These are phyloP conservation scores for Erythrobasidium hasegawianum DNA, from an alignment of 1,284 basidiomycete species.

Conservation along the genomic window DNA sequence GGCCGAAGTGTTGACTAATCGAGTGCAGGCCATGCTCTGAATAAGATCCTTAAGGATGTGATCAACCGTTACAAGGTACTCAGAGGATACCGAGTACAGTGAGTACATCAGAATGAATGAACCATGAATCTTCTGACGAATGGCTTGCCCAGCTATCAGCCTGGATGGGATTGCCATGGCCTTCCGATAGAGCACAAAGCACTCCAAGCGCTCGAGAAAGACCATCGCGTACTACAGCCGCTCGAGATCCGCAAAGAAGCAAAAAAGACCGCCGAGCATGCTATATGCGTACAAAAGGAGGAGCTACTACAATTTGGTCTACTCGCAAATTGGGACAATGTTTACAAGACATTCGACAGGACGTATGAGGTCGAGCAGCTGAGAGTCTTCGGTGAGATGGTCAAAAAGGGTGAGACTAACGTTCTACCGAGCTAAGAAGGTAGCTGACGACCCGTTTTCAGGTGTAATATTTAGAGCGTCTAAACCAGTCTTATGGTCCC, in stretches of 20 bases:
- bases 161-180: slow-evolving; percentile 99
- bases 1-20: too few species aligned
- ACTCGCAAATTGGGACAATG: slow-evolving; percentile 84
- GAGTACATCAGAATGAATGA: too few species aligned
- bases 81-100: slow-evolving; percentile 77
- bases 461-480: slow-evolving; percentile 80
- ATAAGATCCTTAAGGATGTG: slow-evolving; percentile 96
- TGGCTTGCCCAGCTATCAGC: slow-evolving; percentile 81
- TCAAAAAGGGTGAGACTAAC: slow-evolving; percentile 75
- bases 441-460: slow-evolving; percentile 43
- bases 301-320: slow-evolving; percentile 82
- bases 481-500: slow-evolving; percentile 92
- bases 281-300: slow-evolving; percentile 70
- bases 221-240: slow-evolving; percentile 49
- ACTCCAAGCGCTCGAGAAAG: slow-evolving; percentile 65
- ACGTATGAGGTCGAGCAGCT: slow-evolving; percentile 85
- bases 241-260: slow-evolving; percentile 69
- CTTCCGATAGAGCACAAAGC: slow-evolving; percentile 95
- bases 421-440: too few species aligned
- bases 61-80: slow-evolving; percentile 85
- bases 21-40: slow-evolving; percentile 94
- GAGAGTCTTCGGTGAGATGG: slow-evolving; percentile 81
- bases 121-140: too few species aligned
- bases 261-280: slow-evolving; percentile 65
- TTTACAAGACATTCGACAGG: slow-evolving; percentile 69